phyloP scores from a whole-genome alignment of 2,329 filamentous ascomycete species.

The Cladosporium velox region DNA sequence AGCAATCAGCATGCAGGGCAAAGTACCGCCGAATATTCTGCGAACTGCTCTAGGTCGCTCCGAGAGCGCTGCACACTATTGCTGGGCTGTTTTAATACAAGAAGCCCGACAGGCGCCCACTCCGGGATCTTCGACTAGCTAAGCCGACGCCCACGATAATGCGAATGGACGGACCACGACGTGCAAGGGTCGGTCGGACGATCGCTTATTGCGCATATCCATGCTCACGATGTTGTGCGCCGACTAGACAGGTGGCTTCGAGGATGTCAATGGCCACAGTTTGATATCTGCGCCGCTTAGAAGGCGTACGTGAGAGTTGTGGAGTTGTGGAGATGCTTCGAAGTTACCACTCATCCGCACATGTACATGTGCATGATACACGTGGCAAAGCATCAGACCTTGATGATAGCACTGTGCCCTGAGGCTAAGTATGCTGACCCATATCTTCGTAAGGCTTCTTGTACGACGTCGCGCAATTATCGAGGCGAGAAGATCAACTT shows the following conservation, averaged over 20 bases:
- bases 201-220: background rate
- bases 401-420: background rate
- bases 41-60: slow-evolving; percentile 2
- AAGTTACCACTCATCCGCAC: background rate
- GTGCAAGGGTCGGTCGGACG: background rate
- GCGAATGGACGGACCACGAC: background rate
- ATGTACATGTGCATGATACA: background rate
- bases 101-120: background rate
- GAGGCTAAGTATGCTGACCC: background rate
- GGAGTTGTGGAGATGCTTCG: background rate
- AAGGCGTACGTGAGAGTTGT: background rate
- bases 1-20: slow-evolving; percentile 8
- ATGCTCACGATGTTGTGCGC: background rate
- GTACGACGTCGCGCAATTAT: background rate
- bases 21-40: slow-evolving; percentile 9
- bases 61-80: background rate
- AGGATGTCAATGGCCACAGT: background rate
- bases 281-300: background rate
- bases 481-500: background rate
- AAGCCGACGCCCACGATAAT: background rate
- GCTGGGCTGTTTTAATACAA: background rate
- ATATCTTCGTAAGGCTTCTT: background rate
- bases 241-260: background rate
- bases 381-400: background rate
- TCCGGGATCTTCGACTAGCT: background rate